Evolutionary conservation across 768 basidiomycete genomes (phyloP).

Genomic region (Tricholoma sp.): DNA sequence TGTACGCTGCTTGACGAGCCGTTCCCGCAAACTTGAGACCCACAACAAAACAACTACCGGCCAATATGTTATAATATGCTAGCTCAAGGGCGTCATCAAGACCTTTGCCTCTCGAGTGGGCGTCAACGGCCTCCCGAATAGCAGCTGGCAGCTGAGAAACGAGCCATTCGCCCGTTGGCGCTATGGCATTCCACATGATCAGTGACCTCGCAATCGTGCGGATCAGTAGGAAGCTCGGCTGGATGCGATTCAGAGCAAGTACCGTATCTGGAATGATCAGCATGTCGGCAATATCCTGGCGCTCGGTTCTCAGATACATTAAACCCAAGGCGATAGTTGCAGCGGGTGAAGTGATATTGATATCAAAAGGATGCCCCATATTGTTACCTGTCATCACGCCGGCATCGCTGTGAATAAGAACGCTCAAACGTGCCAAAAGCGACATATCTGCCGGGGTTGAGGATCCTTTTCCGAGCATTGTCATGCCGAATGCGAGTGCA

Average conservation of each 20-base stretch:
- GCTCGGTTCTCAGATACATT: constrained; percentile 86
- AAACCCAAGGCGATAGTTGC: constrained; percentile 86
- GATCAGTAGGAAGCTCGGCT: constrained; percentile 81
- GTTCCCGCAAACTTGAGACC: constrained; percentile 94
- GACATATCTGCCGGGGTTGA: constrained; percentile 72
- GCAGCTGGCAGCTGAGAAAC: constrained; percentile 61
- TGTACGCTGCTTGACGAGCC: constrained; percentile 84
- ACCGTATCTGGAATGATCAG: constrained; percentile 79
- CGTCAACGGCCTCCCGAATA: constrained; percentile 56
- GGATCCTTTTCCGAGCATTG: constrained; percentile 88
- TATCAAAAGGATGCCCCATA: constrained; percentile 55
- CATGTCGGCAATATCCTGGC: constrained; percentile 82
- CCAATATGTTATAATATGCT: constrained; percentile 87
- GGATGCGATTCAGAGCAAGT: constrained; percentile 75
- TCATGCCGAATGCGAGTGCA: constrained; percentile 90
- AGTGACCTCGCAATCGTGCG: constrained; percentile 72
- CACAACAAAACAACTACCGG: constrained; percentile 88
- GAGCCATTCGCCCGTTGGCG: constrained; percentile 72
- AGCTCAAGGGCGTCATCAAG: constrained; percentile 75
- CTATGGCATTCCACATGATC: constrained; percentile 83
- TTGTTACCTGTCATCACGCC: constrained; percentile 34
- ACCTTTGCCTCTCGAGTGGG: constrained; percentile 40
- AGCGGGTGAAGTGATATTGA: constrained; percentile 87
- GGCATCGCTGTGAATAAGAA: constrained; percentile 74
- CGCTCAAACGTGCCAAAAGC: constrained; percentile 60